Conservation (phyloP, 495 filamentous ascomycete species). For the Aspergillus homomorphus region DNA sequence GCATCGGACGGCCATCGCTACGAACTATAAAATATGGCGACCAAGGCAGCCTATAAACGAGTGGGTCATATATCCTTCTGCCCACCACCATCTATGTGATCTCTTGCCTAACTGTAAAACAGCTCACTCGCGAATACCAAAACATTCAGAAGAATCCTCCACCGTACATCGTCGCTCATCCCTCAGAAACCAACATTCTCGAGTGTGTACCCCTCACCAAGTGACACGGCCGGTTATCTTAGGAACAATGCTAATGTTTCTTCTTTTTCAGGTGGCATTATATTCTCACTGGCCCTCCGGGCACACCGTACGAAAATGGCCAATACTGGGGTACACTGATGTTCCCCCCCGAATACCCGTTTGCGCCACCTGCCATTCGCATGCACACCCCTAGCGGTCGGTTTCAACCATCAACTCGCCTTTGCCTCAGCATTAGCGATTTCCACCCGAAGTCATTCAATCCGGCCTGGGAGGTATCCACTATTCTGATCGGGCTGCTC, state of each 20-base stretch:
- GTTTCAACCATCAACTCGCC: slow-evolving; percentile 86
- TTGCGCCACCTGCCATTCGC: slow-evolving; percentile 93
- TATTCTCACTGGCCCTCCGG: slow-evolving; percentile 91
- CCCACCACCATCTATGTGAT: background rate
- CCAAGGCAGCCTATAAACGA: slow-evolving; percentile 77
- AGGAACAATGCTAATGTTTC: slow-evolving; percentile 8
- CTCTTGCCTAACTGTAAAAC: slow-evolving; percentile 18
- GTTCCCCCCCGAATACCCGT: slow-evolving; percentile 95
- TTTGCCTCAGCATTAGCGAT: slow-evolving; percentile 93
- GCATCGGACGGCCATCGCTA: background rate
- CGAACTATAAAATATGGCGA: slow-evolving; percentile 58
- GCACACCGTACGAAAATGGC: slow-evolving; percentile 89
- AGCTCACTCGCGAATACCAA: slow-evolving; percentile 95
- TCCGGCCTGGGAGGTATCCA: slow-evolving; percentile 97
- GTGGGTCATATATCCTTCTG: slow-evolving; percentile 46
- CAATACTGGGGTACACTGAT: slow-evolving; percentile 98
- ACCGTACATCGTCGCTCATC: slow-evolving; percentile 90
- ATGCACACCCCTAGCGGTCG: slow-evolving; percentile 97
- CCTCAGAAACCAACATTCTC: slow-evolving; percentile 90
- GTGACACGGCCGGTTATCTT: background rate
- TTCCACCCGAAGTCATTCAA: slow-evolving; percentile 99
- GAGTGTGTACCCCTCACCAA: slow-evolving; percentile 51
- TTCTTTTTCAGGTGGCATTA: slow-evolving; percentile 81
- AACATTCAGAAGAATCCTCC: slow-evolving; percentile 87
- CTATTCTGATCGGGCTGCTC: slow-evolving; percentile 89